Evolutionary conservation across 2,329 filamentous ascomycete species (phyloP), one percentile per base, ranked within the genome.

Genomic region (Sporothrix humicola): DNA sequence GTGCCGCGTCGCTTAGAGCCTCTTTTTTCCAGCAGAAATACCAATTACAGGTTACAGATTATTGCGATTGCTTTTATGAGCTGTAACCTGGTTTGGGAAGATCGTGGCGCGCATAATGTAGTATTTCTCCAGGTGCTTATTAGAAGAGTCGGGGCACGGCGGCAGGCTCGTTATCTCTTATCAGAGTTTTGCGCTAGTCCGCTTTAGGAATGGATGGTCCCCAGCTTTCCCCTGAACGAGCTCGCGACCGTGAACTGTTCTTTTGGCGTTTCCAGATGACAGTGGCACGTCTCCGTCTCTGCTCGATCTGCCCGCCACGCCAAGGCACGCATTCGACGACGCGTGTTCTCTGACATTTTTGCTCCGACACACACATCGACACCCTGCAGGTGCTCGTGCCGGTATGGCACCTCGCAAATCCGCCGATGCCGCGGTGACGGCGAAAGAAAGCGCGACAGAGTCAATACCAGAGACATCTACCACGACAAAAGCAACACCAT

Each of bases 231-330:
- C 71, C 71, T 72, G 71, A 66, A n/a, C 17, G 7, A 52, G 37
- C n/a, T 72, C 59, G 71, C 71, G 71, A 72, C 68, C 50, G 71
- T 66, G 71, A 72, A 42, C 59, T 72, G 71, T 72, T 72, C 71
- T 66, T 72, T 72, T 72, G 59, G 48, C 70, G 56, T 52, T 17
- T 61, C 17, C 2, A 7, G 52, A 23, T 58, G 54, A 61, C 12
- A 23, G 48, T 54, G 68, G 68, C 68, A 37, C 23, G 26, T 52
- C 46, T 26, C 31, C 31, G 31, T 37, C 31, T 37, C 20, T 46
- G n/a, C 12, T 48, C 20, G 37, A 26, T 20, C 37, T 44, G 31
- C 13, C 42, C 61, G 26, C 59, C 61, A 48, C 61, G 6, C n/a
- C 61, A 20, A 7, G n/a, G 13, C 44, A 13, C n/a, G 10, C 42